Evolutionary conservation across 1,284 basidiomycete genomes (phyloP).

Genomic region (Heterobasidion annosum): DNA sequence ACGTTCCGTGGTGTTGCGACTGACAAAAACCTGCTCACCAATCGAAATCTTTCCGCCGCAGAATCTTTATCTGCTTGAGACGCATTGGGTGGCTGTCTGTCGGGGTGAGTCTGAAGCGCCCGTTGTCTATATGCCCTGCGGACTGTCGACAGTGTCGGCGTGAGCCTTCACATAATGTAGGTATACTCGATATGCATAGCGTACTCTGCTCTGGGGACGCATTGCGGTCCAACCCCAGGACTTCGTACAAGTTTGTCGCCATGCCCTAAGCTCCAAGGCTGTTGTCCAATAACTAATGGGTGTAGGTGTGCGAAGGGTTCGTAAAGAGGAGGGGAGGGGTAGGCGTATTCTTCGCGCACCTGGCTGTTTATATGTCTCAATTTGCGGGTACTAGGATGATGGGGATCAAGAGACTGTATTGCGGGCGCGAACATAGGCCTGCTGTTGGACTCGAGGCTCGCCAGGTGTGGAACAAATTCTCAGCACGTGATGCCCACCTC

Average conservation of each 20-base stretch:
- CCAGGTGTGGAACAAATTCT: neutral
- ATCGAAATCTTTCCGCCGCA: slow-evolving; percentile 37
- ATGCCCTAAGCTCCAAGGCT: slow-evolving; percentile 20
- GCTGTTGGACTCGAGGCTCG: slow-evolving; percentile 1
- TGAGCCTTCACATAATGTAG: slow-evolving; percentile 3
- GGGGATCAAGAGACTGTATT: neutral
- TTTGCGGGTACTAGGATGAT: neutral
- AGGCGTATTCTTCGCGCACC: neutral
- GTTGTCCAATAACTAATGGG: neutral
- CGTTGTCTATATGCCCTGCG: slow-evolving; percentile 37
- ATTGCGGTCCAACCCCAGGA: slow-evolving; percentile 25
- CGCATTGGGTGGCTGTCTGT: slow-evolving; percentile 29
- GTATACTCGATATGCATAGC: slow-evolving; percentile 7
- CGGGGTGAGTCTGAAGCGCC: slow-evolving; percentile 41
- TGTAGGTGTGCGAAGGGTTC: neutral
- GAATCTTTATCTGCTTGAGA: slow-evolving; percentile 27
- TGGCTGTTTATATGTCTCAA: neutral
- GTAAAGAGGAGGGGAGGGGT: neutral
- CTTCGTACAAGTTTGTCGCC: slow-evolving; percentile 52
- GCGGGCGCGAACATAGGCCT: neutral
- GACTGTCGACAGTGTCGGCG: slow-evolving; percentile 21
- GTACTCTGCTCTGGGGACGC: slow-evolving; percentile 35
- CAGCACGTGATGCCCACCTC: neutral
- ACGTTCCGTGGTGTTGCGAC: neutral
- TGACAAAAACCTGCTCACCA: slow-evolving; percentile 17